Evolutionary conservation across 345 rosid species (phyloP), one percentile per base, ranked within the genome.

Genomic region (Salix purpurea): DNA sequence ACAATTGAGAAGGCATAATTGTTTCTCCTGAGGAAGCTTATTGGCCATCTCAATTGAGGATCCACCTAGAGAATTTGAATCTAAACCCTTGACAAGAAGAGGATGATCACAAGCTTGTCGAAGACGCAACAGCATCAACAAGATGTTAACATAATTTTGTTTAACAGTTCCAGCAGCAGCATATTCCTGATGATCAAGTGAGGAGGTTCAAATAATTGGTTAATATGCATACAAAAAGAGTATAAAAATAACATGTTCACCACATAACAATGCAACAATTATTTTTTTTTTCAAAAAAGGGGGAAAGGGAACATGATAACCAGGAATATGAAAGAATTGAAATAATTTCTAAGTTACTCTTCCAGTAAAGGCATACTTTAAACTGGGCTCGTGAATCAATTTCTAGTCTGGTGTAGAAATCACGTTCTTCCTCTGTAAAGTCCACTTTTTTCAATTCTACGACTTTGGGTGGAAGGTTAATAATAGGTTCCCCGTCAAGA

Each of bases 31-130:
- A 34, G 90, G 76, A 81, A 91, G 90, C 76, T 85, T 84, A 84
- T 86, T 90, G 37, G 90, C 94, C 81, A 75, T 80, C 85, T 86
- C 92, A 62, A 86, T 74, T 0, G 98, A 88, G 40, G 90, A 84
- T 76, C 74, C 90, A 86, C 88, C 88, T 19, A 78, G 79, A 72
- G 89, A 86, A 83, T 34, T 83, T 76, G 89, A 87, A 85, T 90
- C 89, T 60, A 76, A 76, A 11, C 97, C 98, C 77, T 85, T 92
- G 44, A 96, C 97, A 67, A 96, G 97, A 87, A 91, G 94, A 79
- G 97, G 99, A 80, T 96, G 97, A 86, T 93, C 99, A 77, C 98
- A 96, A 42, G 99, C 98, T 87, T 96, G 99, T 66, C 99, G 93
- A 76, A 96, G 98, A 32, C 99, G 97, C 89, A 96, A 83, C 76